Evolutionary conservation across 2,329 filamentous ascomycete species (phyloP).

Genomic region (Chalara sp.): DNA sequence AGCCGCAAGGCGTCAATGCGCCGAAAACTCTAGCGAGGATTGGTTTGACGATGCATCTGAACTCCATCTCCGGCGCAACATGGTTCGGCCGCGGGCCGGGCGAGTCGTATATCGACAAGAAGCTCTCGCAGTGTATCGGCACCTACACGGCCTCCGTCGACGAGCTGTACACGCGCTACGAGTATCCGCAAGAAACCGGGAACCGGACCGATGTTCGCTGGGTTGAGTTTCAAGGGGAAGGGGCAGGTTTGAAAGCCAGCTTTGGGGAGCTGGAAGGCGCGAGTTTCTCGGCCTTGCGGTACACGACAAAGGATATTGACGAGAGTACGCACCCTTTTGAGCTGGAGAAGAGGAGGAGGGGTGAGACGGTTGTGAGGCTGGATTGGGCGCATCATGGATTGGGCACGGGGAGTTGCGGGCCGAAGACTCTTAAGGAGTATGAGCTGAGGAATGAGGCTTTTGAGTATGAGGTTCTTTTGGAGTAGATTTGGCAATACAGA

Average conservation of each 20-base stretch:
- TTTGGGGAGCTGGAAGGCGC: slow-evolving; percentile 36
- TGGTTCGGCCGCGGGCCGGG: slow-evolving; percentile 65
- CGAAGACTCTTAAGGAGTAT: not conserved
- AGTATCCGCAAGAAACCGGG: slow-evolving; percentile 61
- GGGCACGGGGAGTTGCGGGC: slow-evolving; percentile 54
- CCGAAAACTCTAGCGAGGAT: slow-evolving; percentile 56
- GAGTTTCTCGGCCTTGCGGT: slow-evolving; percentile 51
- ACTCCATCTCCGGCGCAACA: slow-evolving; percentile 30
- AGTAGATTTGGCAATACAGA: not conserved
- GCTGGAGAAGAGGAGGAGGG: slow-evolving; percentile 39
- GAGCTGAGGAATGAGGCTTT: not conserved
- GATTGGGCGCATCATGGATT: slow-evolving; percentile 58
- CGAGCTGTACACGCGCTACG: slow-evolving; percentile 52
- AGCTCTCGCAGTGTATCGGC: slow-evolving; percentile 51
- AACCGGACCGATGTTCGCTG: slow-evolving; percentile 60
- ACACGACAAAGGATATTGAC: slow-evolving; percentile 46
- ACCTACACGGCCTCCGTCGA: slow-evolving; percentile 42
- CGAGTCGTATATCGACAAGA: slow-evolving; percentile 63
- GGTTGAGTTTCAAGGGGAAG: slow-evolving; percentile 39
- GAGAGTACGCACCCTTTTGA: slow-evolving; percentile 54
- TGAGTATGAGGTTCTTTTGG: not conserved
- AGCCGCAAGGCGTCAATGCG: slow-evolving; percentile 40
- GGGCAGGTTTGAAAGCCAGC: slow-evolving; percentile 31
- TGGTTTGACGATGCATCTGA: slow-evolving; percentile 47
- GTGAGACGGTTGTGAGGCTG: slow-evolving; percentile 49